phyloP scores from a whole-genome alignment of 768 basidiomycete genomes.

The Phaeotremella skinneri region DNA sequence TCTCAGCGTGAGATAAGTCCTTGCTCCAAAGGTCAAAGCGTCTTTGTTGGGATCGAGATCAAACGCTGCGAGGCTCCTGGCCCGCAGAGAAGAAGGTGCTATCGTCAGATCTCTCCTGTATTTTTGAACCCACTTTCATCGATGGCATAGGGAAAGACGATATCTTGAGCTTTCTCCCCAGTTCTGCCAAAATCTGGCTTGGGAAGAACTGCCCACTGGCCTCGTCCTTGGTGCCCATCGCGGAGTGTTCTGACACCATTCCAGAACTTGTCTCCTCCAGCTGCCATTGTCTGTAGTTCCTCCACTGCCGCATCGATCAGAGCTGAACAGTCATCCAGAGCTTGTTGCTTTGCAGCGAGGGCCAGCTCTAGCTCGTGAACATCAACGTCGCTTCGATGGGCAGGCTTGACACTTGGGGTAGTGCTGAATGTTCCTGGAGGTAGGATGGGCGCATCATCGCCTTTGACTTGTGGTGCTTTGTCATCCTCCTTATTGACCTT shows the following conservation, averaged over 20 bases:
- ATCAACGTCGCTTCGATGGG: conserved; percentile 8
- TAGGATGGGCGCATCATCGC: conserved; percentile 32
- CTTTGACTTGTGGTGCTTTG: neutral
- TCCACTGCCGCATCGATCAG: conserved; percentile 42
- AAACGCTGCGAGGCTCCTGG: conserved; percentile 42
- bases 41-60: conserved; percentile 39
- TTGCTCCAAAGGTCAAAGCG: conserved; percentile 34
- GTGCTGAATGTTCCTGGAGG: conserved; percentile 37
- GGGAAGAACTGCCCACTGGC: conserved; percentile 40
- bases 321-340: conserved; percentile 38
- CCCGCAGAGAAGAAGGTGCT: conserved; percentile 22
- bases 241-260: conserved; percentile 23
- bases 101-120: neutral
- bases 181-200: conserved; percentile 42
- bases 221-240: conserved; percentile 28
- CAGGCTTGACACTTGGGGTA: conserved; percentile 14
- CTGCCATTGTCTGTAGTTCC: conserved; percentile 35
- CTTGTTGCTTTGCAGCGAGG: conserved; percentile 38
- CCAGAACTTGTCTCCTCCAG: conserved; percentile 41
- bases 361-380: conserved; percentile 34
- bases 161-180: conserved; percentile 39
- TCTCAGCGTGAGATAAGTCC: conserved; percentile 24
- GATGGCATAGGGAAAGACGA: conserved; percentile 43
- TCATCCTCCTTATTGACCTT: conserved; percentile 6
- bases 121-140: conserved; percentile 38